phyloP scores from a whole-genome alignment of 345 rosid species.

The Arabis hirsuta region DNA sequence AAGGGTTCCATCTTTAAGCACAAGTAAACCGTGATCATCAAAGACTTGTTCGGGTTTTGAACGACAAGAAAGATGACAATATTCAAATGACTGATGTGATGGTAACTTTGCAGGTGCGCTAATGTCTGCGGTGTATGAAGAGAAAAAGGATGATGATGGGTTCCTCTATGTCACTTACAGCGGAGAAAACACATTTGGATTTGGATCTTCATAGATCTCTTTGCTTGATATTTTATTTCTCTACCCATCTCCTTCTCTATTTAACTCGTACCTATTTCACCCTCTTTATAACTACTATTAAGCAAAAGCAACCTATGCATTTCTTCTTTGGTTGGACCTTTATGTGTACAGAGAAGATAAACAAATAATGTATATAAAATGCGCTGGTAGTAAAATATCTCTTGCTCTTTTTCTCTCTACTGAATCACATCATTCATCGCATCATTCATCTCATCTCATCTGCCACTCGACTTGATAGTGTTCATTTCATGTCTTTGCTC shows the following conservation, averaged over 20 bases:
- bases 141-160: constrained; percentile 87
- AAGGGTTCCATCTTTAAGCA: not conserved
- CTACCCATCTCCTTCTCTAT: not conserved
- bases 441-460: no score
- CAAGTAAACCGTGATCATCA: not conserved
- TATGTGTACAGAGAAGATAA: constrained; percentile 38
- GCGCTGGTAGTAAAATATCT: not conserved
- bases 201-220: constrained; percentile 36
- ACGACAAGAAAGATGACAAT: not conserved
- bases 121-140: constrained; percentile 79
- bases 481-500: constrained; percentile 16
- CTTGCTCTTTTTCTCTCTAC: no score
- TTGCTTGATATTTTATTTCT: constrained; percentile 13
- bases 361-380: constrained; percentile 35
- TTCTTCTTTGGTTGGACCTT: constrained; percentile 16
- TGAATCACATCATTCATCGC: no score
- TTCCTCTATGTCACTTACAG: constrained; percentile 88
- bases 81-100: no score
- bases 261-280: constrained; percentile 17
- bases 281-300: constrained; percentile 19
- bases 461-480: not conserved
- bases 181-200: constrained; percentile 87
- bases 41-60: not conserved
- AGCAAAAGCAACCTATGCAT: constrained; percentile 30
- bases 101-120: constrained; percentile 66